Evolutionary conservation across 257 asterid species (phyloP).

Genomic region (Solanum bulbocastanum): DNA sequence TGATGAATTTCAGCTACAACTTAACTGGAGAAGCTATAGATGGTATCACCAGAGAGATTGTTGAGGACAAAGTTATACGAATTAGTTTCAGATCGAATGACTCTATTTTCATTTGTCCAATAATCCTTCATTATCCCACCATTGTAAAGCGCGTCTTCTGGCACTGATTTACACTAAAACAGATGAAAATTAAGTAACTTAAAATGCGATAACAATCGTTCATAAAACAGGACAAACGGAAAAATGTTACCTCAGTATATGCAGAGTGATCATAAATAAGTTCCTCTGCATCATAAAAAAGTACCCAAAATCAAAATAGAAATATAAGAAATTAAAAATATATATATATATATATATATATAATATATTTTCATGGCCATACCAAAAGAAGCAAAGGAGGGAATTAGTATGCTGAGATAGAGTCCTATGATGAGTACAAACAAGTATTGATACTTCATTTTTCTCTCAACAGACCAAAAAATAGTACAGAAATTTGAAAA

Average conservation of each 20-base stretch:
- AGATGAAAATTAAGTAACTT: not conserved
- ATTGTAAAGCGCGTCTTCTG: not conserved
- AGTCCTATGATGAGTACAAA: not conserved
- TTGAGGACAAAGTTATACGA: not conserved
- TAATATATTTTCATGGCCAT: not conserved
- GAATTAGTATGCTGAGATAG: not conserved
- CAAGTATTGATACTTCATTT: not conserved
- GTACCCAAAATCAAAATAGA: not conserved
- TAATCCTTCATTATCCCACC: not conserved
- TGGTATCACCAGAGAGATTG: not conserved
- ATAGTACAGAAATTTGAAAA: not conserved
- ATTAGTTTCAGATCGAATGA: not conserved
- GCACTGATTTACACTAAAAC: not conserved
- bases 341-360: too few relatives aligned
- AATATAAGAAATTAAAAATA: not conserved
- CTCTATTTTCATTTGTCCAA: not conserved
- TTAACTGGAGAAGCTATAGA: constrained; percentile 2
- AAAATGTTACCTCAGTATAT: constrained; percentile 20
- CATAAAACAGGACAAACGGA: not conserved
- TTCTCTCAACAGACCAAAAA: not conserved
- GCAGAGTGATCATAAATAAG: constrained; percentile 25
- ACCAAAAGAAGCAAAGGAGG: not conserved
- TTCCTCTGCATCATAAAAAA: not conserved
- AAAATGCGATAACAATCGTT: not conserved
- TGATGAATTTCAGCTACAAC: not conserved